These are phyloP conservation scores for Mycena pura DNA, from an alignment of 768 basidiomycete species.

Conservation along the genomic window DNA sequence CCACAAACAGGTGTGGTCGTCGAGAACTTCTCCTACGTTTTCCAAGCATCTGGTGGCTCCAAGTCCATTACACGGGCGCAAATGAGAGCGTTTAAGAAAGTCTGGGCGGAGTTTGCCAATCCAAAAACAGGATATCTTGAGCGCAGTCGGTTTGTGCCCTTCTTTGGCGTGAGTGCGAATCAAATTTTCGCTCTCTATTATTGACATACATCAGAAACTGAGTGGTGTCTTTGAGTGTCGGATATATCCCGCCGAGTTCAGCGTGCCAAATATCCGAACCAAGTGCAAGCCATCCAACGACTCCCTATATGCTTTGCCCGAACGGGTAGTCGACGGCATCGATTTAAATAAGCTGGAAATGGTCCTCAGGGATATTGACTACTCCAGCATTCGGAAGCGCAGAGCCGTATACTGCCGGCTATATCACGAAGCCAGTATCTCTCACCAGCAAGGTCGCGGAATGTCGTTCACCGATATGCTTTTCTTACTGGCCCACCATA, in stretches of 20 bases:
- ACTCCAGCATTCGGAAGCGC: conserved; percentile 64
- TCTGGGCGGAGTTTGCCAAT: conserved; percentile 88
- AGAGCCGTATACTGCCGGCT: conserved; percentile 75
- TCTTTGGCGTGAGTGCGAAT: conserved; percentile 75
- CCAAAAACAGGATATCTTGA: conserved; percentile 81
- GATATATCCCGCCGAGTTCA: conserved; percentile 79
- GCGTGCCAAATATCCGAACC: conserved; percentile 63
- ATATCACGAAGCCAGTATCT: conserved; percentile 85
- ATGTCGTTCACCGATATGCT: conserved; percentile 94
- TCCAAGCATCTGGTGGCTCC: conserved; percentile 83
- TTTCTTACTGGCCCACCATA: conserved; percentile 86
- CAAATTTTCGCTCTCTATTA: neutral
- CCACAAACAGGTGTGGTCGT: conserved; percentile 77
- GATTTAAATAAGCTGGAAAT: conserved; percentile 68
- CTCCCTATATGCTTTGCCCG: conserved; percentile 40
- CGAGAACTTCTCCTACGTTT: conserved; percentile 95
- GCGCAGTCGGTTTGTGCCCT: conserved; percentile 71
- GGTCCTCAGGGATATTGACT: conserved; percentile 71
- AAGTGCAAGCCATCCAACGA: conserved; percentile 49
- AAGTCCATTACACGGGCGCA: conserved; percentile 87
- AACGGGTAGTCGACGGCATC: conserved; percentile 55
- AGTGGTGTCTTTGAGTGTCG: conserved; percentile 88
- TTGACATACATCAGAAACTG: conserved; percentile 61
- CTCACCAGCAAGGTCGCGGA: conserved; percentile 73
- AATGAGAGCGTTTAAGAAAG: conserved; percentile 93